Conservation (phyloP, 495 filamentous ascomycete species). For the Letharia columbiana region DNA sequence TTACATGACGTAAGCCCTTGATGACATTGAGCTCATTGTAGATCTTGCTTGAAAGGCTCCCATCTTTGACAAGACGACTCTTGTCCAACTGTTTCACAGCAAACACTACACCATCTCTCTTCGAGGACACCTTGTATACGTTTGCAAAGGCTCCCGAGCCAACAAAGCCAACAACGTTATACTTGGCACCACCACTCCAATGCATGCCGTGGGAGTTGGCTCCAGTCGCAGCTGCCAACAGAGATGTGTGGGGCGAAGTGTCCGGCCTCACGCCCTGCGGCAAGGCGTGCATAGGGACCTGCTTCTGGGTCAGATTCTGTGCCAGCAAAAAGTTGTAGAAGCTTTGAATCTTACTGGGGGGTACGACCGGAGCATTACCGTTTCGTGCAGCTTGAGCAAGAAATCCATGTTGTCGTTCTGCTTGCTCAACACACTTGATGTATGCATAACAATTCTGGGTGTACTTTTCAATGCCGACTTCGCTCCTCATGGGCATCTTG, state of each 20-base stretch:
- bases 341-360: not conserved
- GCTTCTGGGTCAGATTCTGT: not conserved
- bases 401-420: slow-evolving; percentile 21
- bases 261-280: not conserved
- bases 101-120: slow-evolving; percentile 66
- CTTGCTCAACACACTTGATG: slow-evolving; percentile 28
- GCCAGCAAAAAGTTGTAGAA: not conserved
- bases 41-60: slow-evolving; percentile 71
- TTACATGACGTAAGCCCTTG: slow-evolving; percentile 70
- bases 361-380: slow-evolving; percentile 4
- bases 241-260: slow-evolving; percentile 13
- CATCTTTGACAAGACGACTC: slow-evolving; percentile 79
- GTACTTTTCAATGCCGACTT: slow-evolving; percentile 46
- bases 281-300: slow-evolving; percentile 9
- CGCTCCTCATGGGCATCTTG: slow-evolving; percentile 66
- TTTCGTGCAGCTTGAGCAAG: slow-evolving; percentile 6
- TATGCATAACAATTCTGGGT: slow-evolving; percentile 50
- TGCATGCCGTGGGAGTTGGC: slow-evolving; percentile 48
- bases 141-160: slow-evolving; percentile 91
- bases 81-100: slow-evolving; percentile 92
- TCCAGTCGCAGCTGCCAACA: slow-evolving; percentile 26
- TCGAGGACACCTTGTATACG: slow-evolving; percentile 76
- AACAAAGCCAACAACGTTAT: slow-evolving; percentile 71
- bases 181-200: slow-evolving; percentile 75
- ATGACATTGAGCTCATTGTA: slow-evolving; percentile 96